Percentiles rank a stretch among this genome's conserved stretches.
Evolutionary conservation across 768 basidiomycete species (phyloP).

Genomic region (Podaxis sp.): DNA sequence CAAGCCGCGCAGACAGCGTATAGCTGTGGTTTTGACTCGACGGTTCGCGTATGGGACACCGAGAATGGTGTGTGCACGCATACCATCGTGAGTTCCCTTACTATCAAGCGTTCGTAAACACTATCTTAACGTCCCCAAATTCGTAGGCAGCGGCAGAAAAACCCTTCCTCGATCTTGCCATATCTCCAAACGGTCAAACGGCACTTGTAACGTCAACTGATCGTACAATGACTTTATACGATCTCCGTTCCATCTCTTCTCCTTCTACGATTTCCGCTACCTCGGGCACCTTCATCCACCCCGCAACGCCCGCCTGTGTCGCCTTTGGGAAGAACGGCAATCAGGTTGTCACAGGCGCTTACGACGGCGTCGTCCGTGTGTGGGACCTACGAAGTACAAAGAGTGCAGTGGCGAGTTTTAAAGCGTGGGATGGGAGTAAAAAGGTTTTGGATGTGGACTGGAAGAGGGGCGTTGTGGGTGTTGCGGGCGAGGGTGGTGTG

Average conservation of each 20-base stretch:
- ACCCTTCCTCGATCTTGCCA: conserved; percentile 67
- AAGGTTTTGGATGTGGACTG: conserved; percentile 65
- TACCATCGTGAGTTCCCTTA: conserved; percentile 57
- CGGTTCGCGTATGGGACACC: conserved; percentile 85
- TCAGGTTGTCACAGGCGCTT: conserved; percentile 70
- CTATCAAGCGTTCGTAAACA: background rate
- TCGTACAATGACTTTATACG: conserved; percentile 70
- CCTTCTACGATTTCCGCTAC: background rate
- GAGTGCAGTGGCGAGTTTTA: conserved; percentile 63
- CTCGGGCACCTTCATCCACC: conserved; percentile 37
- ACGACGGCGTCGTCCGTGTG: conserved; percentile 74
- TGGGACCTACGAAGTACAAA: conserved; percentile 79
- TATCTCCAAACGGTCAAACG: conserved; percentile 41
- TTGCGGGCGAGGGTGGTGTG: conserved; percentile 66
- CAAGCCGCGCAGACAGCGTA: conserved; percentile 43
- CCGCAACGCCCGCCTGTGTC: conserved; percentile 70
- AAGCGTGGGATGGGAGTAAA: conserved; percentile 49
- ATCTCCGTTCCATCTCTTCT: conserved; percentile 44
- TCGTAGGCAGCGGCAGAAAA: conserved; percentile 66
- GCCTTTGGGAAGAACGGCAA: conserved; percentile 32
- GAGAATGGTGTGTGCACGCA: conserved; percentile 69
- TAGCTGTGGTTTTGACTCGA: conserved; percentile 89
- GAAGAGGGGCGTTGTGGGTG: conserved; percentile 52
- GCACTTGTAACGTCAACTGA: conserved; percentile 72
- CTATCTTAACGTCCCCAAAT: background rate